A percentile compares a stretch with the other conserved stretches of the same genome.
Evolutionary conservation across 257 asterid genomes (phyloP).

Genomic region (Solanum megistacrolobum): DNA sequence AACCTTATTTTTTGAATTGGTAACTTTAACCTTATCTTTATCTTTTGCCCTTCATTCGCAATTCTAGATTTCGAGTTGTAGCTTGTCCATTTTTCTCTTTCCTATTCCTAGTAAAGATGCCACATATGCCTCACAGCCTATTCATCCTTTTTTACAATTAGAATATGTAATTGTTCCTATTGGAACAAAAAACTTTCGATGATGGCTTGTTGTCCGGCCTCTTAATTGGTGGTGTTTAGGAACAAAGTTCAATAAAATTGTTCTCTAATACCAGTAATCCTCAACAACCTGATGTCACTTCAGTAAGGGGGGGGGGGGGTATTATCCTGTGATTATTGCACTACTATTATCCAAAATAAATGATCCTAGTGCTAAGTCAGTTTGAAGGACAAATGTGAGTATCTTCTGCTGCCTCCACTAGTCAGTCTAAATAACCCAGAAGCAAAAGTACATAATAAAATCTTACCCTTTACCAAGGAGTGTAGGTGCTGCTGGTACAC

Average conservation of each 20-base stretch:
- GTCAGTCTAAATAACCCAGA: background rate
- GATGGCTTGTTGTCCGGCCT: background rate
- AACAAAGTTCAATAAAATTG: background rate
- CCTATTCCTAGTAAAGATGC: background rate
- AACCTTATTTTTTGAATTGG: background rate
- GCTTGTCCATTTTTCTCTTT: background rate
- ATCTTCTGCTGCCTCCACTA: background rate
- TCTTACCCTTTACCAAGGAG: conserved; percentile 74
- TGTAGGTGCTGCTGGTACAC: conserved; percentile 31
- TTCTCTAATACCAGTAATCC: background rate
- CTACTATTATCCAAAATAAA: background rate
- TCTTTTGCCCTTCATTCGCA: background rate
- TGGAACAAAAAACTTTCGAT: background rate
- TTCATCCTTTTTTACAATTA: background rate
- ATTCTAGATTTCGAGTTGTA: background rate
- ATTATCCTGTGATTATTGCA: background rate
- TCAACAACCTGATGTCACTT: background rate
- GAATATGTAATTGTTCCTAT: background rate
- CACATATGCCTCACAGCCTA: background rate
- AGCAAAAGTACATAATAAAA: background rate
- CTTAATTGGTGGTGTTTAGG: background rate
- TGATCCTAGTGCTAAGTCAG: background rate
- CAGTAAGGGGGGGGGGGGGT: background rate
- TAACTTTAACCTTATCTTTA: background rate
- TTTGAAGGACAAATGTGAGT: background rate